These are phyloP conservation scores for Apiospora arundinis DNA, from an alignment of 2,329 filamentous ascomycete species.

Conservation along the genomic window DNA sequence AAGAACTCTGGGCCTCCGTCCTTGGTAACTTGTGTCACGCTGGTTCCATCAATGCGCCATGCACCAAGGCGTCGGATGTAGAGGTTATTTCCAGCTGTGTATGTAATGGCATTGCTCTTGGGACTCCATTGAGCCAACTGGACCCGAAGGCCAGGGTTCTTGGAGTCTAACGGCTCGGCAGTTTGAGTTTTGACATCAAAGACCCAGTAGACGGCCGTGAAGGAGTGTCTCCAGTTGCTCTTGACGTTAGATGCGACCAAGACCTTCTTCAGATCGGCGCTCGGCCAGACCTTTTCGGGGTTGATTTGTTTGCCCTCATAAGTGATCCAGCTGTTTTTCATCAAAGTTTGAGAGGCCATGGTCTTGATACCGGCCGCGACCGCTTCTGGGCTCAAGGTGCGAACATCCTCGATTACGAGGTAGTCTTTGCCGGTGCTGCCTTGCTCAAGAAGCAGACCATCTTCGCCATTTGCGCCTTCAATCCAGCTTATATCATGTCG, in stretches of 20 bases:
- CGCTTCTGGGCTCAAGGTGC: constrained; percentile 54
- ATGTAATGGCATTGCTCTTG: constrained; percentile 84
- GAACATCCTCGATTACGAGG: constrained; percentile 86
- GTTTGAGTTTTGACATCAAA: constrained; percentile 85
- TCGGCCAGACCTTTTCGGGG: constrained; percentile 74
- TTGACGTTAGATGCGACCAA: constrained; percentile 76
- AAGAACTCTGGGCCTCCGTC: constrained; percentile 91
- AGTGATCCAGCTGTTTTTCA: constrained; percentile 70
- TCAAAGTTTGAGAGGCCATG: constrained; percentile 70
- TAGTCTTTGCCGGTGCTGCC: constrained; percentile 71
- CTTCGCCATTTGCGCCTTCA: constrained; percentile 74
- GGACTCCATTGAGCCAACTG: constrained; percentile 93
- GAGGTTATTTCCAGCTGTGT: constrained; percentile 89
- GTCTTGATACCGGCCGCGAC: constrained; percentile 45
- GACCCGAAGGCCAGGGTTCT: constrained; percentile 67
- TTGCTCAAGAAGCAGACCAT: constrained; percentile 83
- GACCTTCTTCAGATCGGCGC: constrained; percentile 83
- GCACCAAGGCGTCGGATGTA: constrained; percentile 70
- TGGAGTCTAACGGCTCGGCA: constrained; percentile 78
- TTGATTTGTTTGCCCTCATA: constrained; percentile 61
- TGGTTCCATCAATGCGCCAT: constrained; percentile 61
- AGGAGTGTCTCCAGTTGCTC: constrained; percentile 90
- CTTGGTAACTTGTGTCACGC: constrained; percentile 75
- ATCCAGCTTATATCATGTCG: constrained; percentile 79
- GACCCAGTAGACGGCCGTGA: constrained; percentile 86